Base-by-base conservation (phyloP, 805 yeast genomes). In the Candida nitratophila region DNA sequence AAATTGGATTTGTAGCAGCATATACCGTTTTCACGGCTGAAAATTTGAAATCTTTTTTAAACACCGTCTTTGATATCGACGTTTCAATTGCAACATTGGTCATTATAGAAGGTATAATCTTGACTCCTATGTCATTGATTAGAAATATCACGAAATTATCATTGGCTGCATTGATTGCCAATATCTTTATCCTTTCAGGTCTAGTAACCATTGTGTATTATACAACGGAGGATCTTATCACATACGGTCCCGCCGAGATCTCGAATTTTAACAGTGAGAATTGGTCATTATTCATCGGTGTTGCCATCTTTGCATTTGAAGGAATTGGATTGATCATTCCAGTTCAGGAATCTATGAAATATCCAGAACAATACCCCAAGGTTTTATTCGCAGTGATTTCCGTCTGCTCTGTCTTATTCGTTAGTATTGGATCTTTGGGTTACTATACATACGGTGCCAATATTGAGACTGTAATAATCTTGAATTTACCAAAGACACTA, bases 221-320 rank as follows among this genome's bases (percentile, higher is more conserved):
- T 59, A 68, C 81, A 1, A 51, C 72, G 12, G 42, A 56, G 45
- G 79, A 80, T 50, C 60, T 81, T 56, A 46, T 67, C 20, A 45
- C 50, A 0, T 59, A 65, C 44, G 78, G 81, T 2, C 60, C 73
- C 0, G 68, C 67, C 9, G 79, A 76, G 2, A 69, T 84, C 29
- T 67, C 69, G 20, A 60, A 63, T 30, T 74, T 84, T 63, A 84
- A 84, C 59, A 48, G 66, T 27, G 67, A 71, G 4, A 71, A 71
- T 41, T 85, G 86, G 71, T 77, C 91, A 0, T 63, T 86, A 40
- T 85, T 85, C 55, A 79, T 85, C 41, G 95, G 95, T 9, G 86
- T 86, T 7, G 90, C 91, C 2, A 85, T 86, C 27, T 86, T 86
- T 67, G 88, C 93, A n/a, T 86, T 84, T 57, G 95, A 86, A 64